Evolutionary conservation across 305 asterid species (phyloP).

Genomic region (Fraxinus latifolia): DNA sequence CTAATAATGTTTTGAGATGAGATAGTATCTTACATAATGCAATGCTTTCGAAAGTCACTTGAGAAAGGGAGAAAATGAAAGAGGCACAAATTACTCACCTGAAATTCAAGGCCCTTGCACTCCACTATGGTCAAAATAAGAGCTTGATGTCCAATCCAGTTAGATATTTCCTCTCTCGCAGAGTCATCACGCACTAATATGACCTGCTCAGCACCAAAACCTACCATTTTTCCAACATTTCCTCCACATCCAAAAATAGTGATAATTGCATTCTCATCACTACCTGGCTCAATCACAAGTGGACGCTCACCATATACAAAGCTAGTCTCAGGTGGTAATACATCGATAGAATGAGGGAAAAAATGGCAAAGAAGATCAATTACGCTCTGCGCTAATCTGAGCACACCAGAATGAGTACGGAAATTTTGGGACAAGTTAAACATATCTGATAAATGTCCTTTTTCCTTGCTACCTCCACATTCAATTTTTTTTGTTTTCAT

Average conservation of each 20-base stretch:
- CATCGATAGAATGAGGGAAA: conserved; percentile 57
- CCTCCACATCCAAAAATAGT: conserved; percentile 52
- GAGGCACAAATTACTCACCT: conserved; percentile 32
- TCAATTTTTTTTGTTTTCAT: conserved; percentile 32
- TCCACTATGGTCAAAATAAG: conserved; percentile 64
- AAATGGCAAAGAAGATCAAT: conserved; percentile 52
- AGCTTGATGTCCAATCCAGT: conserved; percentile 50
- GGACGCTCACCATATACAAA: conserved; percentile 71
- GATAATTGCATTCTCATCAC: conserved; percentile 56
- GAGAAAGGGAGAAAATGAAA: not conserved
- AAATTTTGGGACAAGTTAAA: conserved; percentile 58
- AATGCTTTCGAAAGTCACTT: not conserved
- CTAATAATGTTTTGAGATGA: not conserved
- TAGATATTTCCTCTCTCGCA: conserved; percentile 39
- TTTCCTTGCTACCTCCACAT: conserved; percentile 31
- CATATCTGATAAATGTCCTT: conserved; percentile 50
- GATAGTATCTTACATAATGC: not conserved
- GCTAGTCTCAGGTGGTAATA: conserved; percentile 57
- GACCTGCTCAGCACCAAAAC: conserved; percentile 82
- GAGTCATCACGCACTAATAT: conserved; percentile 61
- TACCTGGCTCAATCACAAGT: conserved; percentile 55
- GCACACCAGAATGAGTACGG: conserved; percentile 72
- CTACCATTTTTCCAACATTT: conserved; percentile 42
- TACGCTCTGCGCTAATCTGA: conserved; percentile 64
- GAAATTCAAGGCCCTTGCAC: conserved; percentile 82